Conservation (phyloP, 2,329 filamentous ascomycete genomes). For the Clonostachys byssicola region DNA sequence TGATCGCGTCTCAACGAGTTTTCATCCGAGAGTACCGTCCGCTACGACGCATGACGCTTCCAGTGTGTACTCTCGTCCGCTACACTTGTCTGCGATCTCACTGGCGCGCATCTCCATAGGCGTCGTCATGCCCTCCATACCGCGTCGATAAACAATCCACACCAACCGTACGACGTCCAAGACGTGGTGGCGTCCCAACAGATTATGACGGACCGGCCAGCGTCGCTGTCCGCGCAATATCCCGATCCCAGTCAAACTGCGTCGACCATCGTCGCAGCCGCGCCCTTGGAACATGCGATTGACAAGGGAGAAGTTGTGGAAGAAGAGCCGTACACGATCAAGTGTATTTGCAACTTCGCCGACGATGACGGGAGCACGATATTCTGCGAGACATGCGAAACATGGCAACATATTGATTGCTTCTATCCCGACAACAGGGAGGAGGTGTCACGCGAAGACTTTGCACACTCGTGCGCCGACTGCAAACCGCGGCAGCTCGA, state of each 20-base stretch:
- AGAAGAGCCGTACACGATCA: constrained; percentile 89
- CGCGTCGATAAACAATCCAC: constrained; percentile 42
- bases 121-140: constrained; percentile 57
- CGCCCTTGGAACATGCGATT: constrained; percentile 9
- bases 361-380: constrained; percentile 98
- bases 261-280: constrained; percentile 35
- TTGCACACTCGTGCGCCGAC: constrained; percentile 82
- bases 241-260: constrained; percentile 50
- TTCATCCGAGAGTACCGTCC: neutral
- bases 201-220: constrained; percentile 61
- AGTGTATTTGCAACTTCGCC: constrained; percentile 90
- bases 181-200: constrained; percentile 38
- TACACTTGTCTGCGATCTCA: constrained; percentile 10
- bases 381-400: constrained; percentile 91
- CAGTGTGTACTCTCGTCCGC: constrained; percentile 8
- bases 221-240: constrained; percentile 48
- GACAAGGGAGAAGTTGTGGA: constrained; percentile 50
- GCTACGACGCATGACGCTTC: constrained; percentile 14
- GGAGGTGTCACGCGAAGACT: constrained; percentile 66
- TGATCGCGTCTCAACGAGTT: neutral
- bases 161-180: constrained; percentile 27
- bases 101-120: constrained; percentile 36
- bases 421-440: constrained; percentile 77
- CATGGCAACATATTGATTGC: constrained; percentile 97
- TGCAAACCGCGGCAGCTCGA: constrained; percentile 79